Evolutionary conservation across 495 filamentous ascomycete genomes (phyloP), one percentile per base, ranked within the genome.

Genomic region (Massariosphaeria phaeospora): DNA sequence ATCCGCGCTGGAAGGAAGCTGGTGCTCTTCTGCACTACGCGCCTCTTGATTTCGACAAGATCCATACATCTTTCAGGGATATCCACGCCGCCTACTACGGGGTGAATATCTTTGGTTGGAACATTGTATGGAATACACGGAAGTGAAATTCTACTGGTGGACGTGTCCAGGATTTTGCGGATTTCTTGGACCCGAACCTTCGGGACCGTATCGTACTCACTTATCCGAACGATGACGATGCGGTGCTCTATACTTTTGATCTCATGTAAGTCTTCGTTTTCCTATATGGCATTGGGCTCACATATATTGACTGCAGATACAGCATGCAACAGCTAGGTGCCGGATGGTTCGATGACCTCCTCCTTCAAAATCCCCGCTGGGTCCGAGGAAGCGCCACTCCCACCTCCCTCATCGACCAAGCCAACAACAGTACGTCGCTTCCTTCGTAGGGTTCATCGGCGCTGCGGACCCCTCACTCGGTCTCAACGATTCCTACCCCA

Each of bases 151-250:
- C 47, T 8, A 39, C 40, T 15, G 55, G n/a, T n/a, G n/a, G n/a
- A n/a, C n/a, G n/a, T n/a, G n/a, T n/a, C n/a, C n/a, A n/a, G n/a
- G n/a, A n/a, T n/a, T n/a, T n/a, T n/a, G n/a, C n/a, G n/a, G n/a
- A n/a, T n/a, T n/a, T n/a, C n/a, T 38, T 67, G 12, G 51, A 65
- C 20, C 70, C 70, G 1, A 54, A 58, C 38, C 70, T 62, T 51
- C 70, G 72, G 39, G 60, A 63, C 17, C 69, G 72, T 34, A 54
- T 72, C 0, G 62, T 63, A n/a, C 62, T 70, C 13, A 72, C 69
- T 13, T 72, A 72, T 36, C 69, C 69, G 6, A 72, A 72, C 53
- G 70, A 72, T 36, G 69, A 72, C 27, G 69, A 72, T 24, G 68
- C 69, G 11, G 66, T 72, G 21, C 36, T 64, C 4, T 72, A 67